Evolutionary conservation across 1,139 yeast species (phyloP), one percentile per base, ranked within the genome.

Genomic region (Meyerozyma sp.): DNA sequence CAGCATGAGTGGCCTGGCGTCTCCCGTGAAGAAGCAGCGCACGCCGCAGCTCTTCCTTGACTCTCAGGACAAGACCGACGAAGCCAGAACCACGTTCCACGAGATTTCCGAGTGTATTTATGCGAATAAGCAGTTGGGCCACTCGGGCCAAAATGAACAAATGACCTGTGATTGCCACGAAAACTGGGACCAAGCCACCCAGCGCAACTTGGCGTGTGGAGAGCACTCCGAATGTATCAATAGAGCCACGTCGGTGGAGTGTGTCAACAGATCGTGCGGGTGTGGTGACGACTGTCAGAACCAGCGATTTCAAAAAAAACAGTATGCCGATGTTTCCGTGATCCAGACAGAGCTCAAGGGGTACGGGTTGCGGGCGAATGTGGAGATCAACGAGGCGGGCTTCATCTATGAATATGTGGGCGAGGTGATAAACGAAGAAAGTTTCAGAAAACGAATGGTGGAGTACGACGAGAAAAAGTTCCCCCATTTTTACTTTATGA

Each of bases 401-500:
- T 90, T 93, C 59, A 78, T 93, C 35, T 88, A 87, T 63, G 98
- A 93, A 63, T 93, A 93, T 65, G 80, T 87, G 44, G 98, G 98
- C 28, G 98, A 93, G 61, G 95, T 93, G 27, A 84, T 93, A 35
- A 89, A 84, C 57, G 95, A 88, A 56, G 65, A 66, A 16, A 68
- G 79, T 28, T 93, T 91, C 61, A 72, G 89, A 45, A 71, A 73
- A 43, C 75, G 97, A 49, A 86, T 85, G 83, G 69, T 78, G 42
- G 78, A 76, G 40, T 93, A 93, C 61, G 94, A 86, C 57, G 63
- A 70, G 30, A 75, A 76, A 51, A 80, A 84, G n/a, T 75, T 84
- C 52, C 81, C 79, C 61, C 98, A 93, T 64, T 93, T 93, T 56
- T 93, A 93, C 63, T 93, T 93, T 63, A 93, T 93, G 98, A 90